phyloP scores from a whole-genome alignment of 1,284 basidiomycete species.

The Exobasidium cylindrosporum region DNA sequence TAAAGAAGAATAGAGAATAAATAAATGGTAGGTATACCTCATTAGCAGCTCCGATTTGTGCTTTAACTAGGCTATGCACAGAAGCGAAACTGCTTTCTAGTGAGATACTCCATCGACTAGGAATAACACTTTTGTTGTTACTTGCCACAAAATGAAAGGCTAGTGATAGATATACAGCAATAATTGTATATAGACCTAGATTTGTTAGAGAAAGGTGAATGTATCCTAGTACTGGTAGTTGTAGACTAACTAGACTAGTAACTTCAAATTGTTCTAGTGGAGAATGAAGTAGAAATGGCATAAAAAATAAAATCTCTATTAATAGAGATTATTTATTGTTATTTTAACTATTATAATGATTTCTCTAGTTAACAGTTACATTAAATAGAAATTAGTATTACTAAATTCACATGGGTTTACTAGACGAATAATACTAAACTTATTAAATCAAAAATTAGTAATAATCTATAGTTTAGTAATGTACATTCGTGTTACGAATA shows the following conservation, averaged over 20 bases:
- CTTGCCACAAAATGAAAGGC: constrained; percentile 51
- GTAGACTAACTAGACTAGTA: constrained; percentile 47
- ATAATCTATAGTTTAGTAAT: constrained; percentile 29
- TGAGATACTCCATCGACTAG: constrained; percentile 54
- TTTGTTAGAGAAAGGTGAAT: constrained; percentile 55
- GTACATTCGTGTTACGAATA: constrained; percentile 39
- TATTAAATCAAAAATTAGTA: constrained; percentile 13
- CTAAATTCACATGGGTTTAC: neutral
- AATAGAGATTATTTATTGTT: constrained; percentile 3
- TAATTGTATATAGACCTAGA: constrained; percentile 53
- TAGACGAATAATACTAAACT: constrained; percentile 1
- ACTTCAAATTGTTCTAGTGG: constrained; percentile 57
- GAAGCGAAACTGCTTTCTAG: constrained; percentile 56
- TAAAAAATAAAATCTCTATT: constrained; percentile 30
- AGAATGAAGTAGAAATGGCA: constrained; percentile 50
- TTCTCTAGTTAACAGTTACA: too few species aligned
- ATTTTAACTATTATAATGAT: constrained; percentile 13
- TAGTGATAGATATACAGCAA: constrained; percentile 52
- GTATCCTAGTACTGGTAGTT: constrained; percentile 52
- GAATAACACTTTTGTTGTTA: constrained; percentile 53
- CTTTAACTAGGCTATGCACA: constrained; percentile 53
- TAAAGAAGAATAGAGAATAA: constrained; percentile 56
- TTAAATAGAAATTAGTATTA: constrained; percentile 6
- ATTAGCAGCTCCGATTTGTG: constrained; percentile 54
- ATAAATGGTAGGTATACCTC: constrained; percentile 56